Evolutionary conservation across 2,329 filamentous ascomycete species (phyloP).

Genomic region (Pseudocercospora eumusae): DNA sequence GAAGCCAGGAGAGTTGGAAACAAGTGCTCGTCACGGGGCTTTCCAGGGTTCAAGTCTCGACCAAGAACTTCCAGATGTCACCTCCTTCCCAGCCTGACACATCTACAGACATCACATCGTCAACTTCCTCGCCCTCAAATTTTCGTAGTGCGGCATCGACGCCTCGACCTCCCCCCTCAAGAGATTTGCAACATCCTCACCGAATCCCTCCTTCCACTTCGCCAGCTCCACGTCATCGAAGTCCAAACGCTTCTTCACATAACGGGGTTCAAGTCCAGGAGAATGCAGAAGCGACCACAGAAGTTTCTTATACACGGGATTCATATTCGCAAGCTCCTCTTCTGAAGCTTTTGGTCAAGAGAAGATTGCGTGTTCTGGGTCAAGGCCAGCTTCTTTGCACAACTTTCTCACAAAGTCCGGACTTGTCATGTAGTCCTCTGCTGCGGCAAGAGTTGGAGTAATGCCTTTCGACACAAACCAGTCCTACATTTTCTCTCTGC

Average conservation of each 20-base stretch:
- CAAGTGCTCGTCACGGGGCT: neutral
- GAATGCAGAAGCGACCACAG: slow-evolving; percentile 39
- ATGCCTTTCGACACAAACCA: slow-evolving; percentile 35
- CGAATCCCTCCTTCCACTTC: slow-evolving; percentile 40
- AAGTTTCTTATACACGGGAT: slow-evolving; percentile 26
- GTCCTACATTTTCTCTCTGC: slow-evolving; percentile 42
- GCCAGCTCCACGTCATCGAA: slow-evolving; percentile 39
- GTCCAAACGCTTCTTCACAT: slow-evolving; percentile 38
- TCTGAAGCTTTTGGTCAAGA: slow-evolving; percentile 19
- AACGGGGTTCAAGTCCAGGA: slow-evolving; percentile 40
- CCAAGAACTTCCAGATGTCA: too few species aligned
- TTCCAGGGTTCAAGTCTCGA: neutral
- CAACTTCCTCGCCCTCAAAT: slow-evolving; percentile 33
- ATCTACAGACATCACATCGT: neutral
- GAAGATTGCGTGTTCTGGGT: slow-evolving; percentile 38
- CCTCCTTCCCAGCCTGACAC: too few species aligned
- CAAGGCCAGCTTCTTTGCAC: slow-evolving; percentile 39
- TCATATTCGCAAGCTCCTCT: slow-evolving; percentile 14
- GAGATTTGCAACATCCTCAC: slow-evolving; percentile 19
- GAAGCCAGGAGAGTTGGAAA: neutral
- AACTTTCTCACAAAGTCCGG: slow-evolving; percentile 36
- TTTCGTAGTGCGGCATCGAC: slow-evolving; percentile 47
- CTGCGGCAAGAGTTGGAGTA: slow-evolving; percentile 42
- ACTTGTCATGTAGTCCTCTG: slow-evolving; percentile 43
- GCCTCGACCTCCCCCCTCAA: slow-evolving; percentile 29